Evolutionary conservation across 495 filamentous ascomycete species (phyloP).

Genomic region (Usnea hakonensis): DNA sequence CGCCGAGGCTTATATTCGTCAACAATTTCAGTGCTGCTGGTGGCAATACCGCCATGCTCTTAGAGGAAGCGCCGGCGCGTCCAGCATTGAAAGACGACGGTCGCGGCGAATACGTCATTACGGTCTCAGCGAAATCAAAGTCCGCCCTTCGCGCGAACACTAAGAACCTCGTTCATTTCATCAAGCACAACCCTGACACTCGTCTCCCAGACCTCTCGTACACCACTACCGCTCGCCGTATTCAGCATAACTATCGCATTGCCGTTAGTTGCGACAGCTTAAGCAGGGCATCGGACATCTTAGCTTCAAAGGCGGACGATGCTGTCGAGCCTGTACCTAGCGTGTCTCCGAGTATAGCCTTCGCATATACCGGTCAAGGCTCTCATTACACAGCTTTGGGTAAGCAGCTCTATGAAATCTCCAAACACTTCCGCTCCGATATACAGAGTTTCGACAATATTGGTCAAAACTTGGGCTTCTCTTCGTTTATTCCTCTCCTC

Average conservation of each 20-base stretch:
- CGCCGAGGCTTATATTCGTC: conserved; percentile 55
- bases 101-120: conserved; percentile 41
- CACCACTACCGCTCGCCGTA: conserved; percentile 74
- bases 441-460: conserved; percentile 58
- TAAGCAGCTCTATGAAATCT: conserved; percentile 54
- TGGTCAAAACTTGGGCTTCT: conserved; percentile 54
- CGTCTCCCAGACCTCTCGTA: conserved; percentile 57
- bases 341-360: conserved; percentile 46
- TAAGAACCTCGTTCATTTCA: conserved; percentile 42
- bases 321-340: conserved; percentile 29
- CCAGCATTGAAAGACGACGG: conserved; percentile 44
- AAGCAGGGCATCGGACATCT: conserved; percentile 11
- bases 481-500: conserved; percentile 61
- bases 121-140: conserved; percentile 49
- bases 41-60: conserved; percentile 45
- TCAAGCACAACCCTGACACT: conserved; percentile 41
- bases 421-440: conserved; percentile 53
- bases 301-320: conserved; percentile 26
- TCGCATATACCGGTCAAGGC: conserved; percentile 60
- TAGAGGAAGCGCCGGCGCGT: conserved; percentile 45
- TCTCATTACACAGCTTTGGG: conserved; percentile 57
- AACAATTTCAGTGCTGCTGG: conserved; percentile 62
- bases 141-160: conserved; percentile 51
- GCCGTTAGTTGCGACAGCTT: conserved; percentile 50
- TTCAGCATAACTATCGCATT: conserved; percentile 71